Percentiles rank a stretch among this genome's conserved stretches.
These are phyloP conservation scores for Gossypium aridum DNA, from an alignment of 441 rosid species.

Conservation along the genomic window DNA sequence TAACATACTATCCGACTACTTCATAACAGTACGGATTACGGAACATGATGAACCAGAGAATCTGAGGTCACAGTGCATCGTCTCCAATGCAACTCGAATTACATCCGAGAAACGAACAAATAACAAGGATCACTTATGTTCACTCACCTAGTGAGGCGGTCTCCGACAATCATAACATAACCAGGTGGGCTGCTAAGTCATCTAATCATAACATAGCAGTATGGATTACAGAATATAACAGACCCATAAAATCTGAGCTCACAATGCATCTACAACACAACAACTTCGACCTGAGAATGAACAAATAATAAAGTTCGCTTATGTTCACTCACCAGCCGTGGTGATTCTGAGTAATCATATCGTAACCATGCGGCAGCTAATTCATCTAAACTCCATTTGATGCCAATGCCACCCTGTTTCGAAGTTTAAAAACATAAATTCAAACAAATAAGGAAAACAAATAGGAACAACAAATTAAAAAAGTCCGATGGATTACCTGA, in stretches of 20 bases:
- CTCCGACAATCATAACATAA: no score
- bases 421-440: background rate
- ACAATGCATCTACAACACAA: background rate
- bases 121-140: background rate
- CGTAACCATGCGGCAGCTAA: slow-evolving; percentile 62
- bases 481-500: slow-evolving; percentile 43
- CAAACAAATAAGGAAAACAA: slow-evolving; percentile 7
- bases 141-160: slow-evolving; percentile 39
- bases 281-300: background rate
- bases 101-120: background rate
- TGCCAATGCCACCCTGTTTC: slow-evolving; percentile 77
- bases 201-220: no score
- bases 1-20: background rate
- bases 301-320: background rate
- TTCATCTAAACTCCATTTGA: slow-evolving; percentile 77
- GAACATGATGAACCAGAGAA: background rate
- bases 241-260: background rate
- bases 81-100: background rate
- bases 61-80: background rate
- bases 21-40: background rate
- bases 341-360: slow-evolving; percentile 57
- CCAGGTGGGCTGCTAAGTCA: no score
- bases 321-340: slow-evolving; percentile 69
- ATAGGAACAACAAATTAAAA: background rate
- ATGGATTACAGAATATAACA: background rate